phyloP scores from a whole-genome alignment of 139 green algal genomes.

The Micractinium sp. region DNA sequence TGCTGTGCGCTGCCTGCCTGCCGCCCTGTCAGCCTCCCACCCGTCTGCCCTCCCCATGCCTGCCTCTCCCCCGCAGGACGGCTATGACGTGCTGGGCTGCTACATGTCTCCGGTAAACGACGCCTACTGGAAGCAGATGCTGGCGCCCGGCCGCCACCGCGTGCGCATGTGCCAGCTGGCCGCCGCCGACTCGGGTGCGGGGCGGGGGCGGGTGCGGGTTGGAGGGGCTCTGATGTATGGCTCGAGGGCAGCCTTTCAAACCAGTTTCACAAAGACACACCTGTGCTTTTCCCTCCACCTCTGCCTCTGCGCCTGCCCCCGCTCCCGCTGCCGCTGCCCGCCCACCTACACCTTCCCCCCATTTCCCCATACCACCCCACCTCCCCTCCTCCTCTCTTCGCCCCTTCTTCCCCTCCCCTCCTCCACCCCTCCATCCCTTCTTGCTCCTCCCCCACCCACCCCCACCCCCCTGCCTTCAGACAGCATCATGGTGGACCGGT shows the following conservation, averaged over 20 bases:
- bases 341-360: too few relatives aligned
- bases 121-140: conserved; percentile 77
- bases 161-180: conserved; percentile 76
- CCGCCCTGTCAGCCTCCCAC: not conserved
- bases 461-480: not conserved
- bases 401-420: too few relatives aligned
- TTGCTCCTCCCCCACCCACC: not conserved
- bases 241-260: not conserved
- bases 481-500: conserved; percentile 78
- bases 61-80: conserved; percentile 14
- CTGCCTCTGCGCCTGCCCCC: too few relatives aligned
- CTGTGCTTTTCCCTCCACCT: too few relatives aligned
- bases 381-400: too few relatives aligned
- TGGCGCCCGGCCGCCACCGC: conserved; percentile 65
- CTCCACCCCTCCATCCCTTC: too few relatives aligned
- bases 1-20: not conserved
- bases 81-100: conserved; percentile 74
- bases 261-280: not conserved
- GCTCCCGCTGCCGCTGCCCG: too few relatives aligned
- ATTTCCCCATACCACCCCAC: too few relatives aligned
- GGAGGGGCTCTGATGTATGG: too few relatives aligned
- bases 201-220: too few relatives aligned
- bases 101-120: conserved; percentile 87
- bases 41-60: not conserved
- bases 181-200: conserved; percentile 31